Percentiles rank a stretch among this genome's conserved stretches.
Conservation (phyloP, 257 asterid genomes). For the Vinca minor region DNA sequence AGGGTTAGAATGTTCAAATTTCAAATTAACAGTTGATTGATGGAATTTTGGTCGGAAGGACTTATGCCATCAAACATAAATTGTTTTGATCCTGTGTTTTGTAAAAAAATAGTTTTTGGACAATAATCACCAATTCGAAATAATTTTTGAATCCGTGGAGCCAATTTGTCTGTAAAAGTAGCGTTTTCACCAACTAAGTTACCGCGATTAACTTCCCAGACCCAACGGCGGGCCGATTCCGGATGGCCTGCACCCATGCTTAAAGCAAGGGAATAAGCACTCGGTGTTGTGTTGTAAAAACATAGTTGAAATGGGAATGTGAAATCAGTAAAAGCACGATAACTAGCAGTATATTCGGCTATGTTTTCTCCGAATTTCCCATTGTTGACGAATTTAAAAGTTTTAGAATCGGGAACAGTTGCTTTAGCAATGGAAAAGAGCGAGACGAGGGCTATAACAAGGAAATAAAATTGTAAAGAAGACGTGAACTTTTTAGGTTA, state of each 20-base stretch:
- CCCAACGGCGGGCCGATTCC: conserved; percentile 21
- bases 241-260: conserved; percentile 18
- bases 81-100: too few relatives aligned
- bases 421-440: conserved; percentile 4
- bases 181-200: conserved; percentile 30
- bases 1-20: too few relatives aligned
- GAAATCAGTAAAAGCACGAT: conserved; percentile 4
- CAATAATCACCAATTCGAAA: too few relatives aligned
- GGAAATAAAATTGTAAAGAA: neutral
- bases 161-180: conserved; percentile 24
- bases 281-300: conserved; percentile 35
- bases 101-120: too few relatives aligned
- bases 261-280: conserved; percentile 23
- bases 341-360: conserved; percentile 23
- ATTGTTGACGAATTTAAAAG: conserved; percentile 21
- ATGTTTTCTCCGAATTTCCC: conserved; percentile 23
- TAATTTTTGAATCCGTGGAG: too few relatives aligned
- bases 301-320: conserved; percentile 18
- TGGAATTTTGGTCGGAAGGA: too few relatives aligned
- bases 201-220: conserved; percentile 40
- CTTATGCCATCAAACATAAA: too few relatives aligned
- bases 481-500: neutral
- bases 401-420: conserved; percentile 24
- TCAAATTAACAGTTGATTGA: too few relatives aligned
- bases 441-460: neutral